phyloP scores from a whole-genome alignment of 78 protist genomes.

The Pigoraptor vietnamica region DNA sequence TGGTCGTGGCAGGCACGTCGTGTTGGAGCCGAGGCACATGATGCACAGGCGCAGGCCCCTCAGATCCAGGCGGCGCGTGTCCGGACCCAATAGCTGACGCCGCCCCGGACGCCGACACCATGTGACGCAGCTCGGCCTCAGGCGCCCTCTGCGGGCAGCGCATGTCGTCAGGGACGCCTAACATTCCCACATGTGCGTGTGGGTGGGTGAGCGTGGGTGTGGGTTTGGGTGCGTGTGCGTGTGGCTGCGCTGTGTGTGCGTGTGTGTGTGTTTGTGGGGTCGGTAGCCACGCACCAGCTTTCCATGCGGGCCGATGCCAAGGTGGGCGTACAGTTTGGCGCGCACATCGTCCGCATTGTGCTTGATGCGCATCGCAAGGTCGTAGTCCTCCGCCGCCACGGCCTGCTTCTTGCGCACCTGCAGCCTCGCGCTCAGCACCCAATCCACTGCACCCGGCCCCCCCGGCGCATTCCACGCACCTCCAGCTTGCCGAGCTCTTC shows the following conservation, averaged over 20 bases:
- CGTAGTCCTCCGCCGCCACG: conserved; percentile 39
- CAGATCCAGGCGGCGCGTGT: neutral
- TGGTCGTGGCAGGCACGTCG: neutral
- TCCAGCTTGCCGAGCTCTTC: conserved; percentile 25
- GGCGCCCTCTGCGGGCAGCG: neutral
- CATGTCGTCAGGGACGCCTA: neutral
- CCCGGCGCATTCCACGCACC: too few species aligned
- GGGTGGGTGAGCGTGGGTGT: too few species aligned
- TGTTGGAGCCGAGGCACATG: neutral
- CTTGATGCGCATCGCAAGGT: conserved; percentile 40
- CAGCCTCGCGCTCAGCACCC: too few species aligned
- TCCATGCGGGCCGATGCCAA: neutral
- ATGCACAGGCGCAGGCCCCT: neutral
- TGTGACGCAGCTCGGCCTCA: neutral
- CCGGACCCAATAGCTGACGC: too few species aligned
- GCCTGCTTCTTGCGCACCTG: conserved; percentile 17
- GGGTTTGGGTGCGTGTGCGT: too few species aligned
- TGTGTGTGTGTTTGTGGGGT: too few species aligned
- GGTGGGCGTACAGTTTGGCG: neutral
- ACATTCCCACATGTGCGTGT: too few species aligned
- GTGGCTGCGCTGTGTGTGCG: too few species aligned
- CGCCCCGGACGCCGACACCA: neutral
- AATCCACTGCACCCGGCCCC: too few species aligned
- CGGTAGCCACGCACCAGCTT: neutral
- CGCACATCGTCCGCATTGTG: conserved; percentile 28